phyloP scores from a whole-genome alignment of 1,284 basidiomycete species.

The Trichosporon sp. region DNA sequence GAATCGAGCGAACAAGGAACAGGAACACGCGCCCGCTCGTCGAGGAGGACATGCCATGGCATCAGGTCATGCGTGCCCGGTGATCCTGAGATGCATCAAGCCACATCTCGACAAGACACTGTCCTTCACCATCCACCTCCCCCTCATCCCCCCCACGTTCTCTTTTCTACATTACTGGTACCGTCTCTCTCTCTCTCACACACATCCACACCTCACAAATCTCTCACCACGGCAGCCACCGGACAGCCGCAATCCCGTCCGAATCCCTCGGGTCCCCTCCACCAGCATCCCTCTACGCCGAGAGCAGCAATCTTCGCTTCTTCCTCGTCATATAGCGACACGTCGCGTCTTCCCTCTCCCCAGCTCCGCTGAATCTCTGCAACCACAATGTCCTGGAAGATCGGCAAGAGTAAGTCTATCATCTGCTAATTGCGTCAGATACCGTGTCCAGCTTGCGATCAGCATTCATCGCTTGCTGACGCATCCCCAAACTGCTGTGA shows the following conservation, averaged over 20 bases:
- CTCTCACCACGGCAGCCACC: background rate
- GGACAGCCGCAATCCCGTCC: background rate
- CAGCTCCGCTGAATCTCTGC: background rate
- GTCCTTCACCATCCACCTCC: background rate
- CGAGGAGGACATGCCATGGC: background rate
- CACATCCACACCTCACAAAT: slow-evolving; percentile 1
- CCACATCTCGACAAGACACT: background rate
- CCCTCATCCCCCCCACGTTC: background rate
- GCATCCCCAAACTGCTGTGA: slow-evolving; percentile 4
- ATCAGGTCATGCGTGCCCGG: background rate
- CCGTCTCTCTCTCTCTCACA: background rate
- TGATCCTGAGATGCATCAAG: background rate
- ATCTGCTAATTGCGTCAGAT: background rate
- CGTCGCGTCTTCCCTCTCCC: background rate
- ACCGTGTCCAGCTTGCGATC: background rate
- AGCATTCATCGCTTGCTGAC: slow-evolving; percentile 7
- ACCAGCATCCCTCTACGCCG: too few species aligned
- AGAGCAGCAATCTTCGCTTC: background rate
- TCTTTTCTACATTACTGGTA: slow-evolving; percentile 8
- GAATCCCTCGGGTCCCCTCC: too few species aligned
- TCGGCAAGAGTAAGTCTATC: slow-evolving; percentile 50
- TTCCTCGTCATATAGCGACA: background rate
- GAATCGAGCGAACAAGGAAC: background rate
- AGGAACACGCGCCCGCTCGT: background rate
- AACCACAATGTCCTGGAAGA: slow-evolving; percentile 49